Base-by-base conservation (phyloP, 345 rosid species). In the Jatropha curcas region DNA sequence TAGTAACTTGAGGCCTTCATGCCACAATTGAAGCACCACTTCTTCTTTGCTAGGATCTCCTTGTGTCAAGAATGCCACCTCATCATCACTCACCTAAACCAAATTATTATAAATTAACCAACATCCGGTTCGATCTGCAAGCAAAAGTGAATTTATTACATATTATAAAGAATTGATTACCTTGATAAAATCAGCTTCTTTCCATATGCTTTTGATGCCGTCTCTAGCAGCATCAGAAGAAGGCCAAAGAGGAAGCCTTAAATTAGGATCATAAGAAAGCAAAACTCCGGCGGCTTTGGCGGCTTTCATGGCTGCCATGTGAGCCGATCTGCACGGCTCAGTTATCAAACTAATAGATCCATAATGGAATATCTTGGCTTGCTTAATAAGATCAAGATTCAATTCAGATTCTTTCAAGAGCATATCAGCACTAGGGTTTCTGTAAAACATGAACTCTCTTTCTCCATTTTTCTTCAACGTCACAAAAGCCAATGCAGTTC, bases 401-500 rank as follows among this genome's bases (percentile, higher is more conserved):
- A 90, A 64, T 56, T 88, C 96, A 9, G 91, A 79, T 17, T 88
- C 96, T 65, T 87, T 84, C 4, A 90, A 37, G 10, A 90, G 79
- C 92, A 90, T 90, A 63, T 90, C 95, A 0, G 91, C 92, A 66
- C 95, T 90, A 0, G 95, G 95, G 78, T 88, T 88, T 51, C 95
- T 75, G 76, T 86, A 90, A 75, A 90, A 90, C 91, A 84, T 86
- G 69, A 88, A 86, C 74, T 90, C 95, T 75, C 95, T 86, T 62
- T 88, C 89, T 10, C 92, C 95, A 37, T 88, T 20, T 13, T 71
- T 77, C 77, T 80, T 86, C 60, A 90, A 24, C 0, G 92, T 88
- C 63, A 90, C 95, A 71, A 90, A 90, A 19, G 92, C 95, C 59
- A 86, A 39, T 0, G 95, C 92, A 0, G 95, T 88, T 57, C 95